Percentiles rank a stretch among this genome's conserved stretches.
These are phyloP conservation scores for Falciphora oryzae DNA, from an alignment of 2,329 filamentous ascomycete genomes.

Conservation along the genomic window DNA sequence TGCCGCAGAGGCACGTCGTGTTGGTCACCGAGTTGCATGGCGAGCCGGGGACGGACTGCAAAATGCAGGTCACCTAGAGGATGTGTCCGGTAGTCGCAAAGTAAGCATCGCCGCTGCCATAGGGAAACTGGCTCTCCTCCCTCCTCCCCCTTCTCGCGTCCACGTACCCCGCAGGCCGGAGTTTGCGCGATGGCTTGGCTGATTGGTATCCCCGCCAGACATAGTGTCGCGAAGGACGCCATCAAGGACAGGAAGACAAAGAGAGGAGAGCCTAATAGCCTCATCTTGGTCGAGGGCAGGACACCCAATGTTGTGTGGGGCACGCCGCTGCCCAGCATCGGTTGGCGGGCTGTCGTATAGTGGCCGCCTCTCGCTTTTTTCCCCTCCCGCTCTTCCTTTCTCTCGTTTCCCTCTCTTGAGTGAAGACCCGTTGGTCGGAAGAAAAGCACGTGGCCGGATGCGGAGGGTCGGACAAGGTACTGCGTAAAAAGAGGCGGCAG, in stretches of 20 bases:
- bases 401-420: too few species aligned
- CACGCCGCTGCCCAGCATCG: background rate
- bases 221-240: background rate
- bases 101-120: background rate
- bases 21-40: slow-evolving; percentile 7
- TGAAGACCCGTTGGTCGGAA: too few species aligned
- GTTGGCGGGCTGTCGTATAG: background rate
- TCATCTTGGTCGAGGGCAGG: background rate
- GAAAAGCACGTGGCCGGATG: too few species aligned
- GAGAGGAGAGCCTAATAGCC: background rate
- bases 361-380: background rate
- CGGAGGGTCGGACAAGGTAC: too few species aligned
- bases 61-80: slow-evolving; percentile 5
- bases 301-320: background rate
- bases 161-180: slow-evolving; percentile 5
- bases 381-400: too few species aligned
- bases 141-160: background rate
- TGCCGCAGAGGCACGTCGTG: slow-evolving; percentile 6
- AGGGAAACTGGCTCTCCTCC: background rate
- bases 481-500: too few species aligned
- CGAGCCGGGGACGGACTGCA: slow-evolving; percentile 5
- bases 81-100: background rate
- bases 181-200: background rate
- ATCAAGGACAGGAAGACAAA: background rate
- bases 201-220: background rate